Base-by-base conservation (phyloP, 2,329 filamentous ascomycete species). In the Aurifilum marmelostoma region DNA sequence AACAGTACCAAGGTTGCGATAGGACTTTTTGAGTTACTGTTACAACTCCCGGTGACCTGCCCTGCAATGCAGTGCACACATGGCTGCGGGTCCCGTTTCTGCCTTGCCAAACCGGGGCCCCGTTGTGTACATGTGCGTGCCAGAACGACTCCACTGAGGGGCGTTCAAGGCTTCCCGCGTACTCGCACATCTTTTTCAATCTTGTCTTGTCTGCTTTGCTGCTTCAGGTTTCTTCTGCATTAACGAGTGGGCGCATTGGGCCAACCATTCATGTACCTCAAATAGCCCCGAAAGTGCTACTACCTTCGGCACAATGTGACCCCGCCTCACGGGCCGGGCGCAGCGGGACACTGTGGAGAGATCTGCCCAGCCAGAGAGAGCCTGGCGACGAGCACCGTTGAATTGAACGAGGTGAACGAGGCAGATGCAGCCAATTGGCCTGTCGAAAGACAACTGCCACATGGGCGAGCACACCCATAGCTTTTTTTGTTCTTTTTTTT, bases 1-100 rank as follows among this genome's bases (percentile, higher is more conserved):
- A 70, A 70, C 69, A 39, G 29, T 50, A 54, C 60, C 58, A 66
- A 66, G 66, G 50, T 66, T 61, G 69, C 63, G 66, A 67, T 70
- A 60, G 69, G 41, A 47, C 41, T 47, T n/a, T 47, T 2, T 47
- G 34, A 34, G 34, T 34, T 67, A 58, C 37, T 70, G 43, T 58
- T 34, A 52, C 43, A 16, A 34, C 4, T 34, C 61, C 21, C 16
- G 27, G 52, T 54, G n/a, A 14, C 24, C 24, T 56, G 52, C 52
- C 6, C 52, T 56, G 52, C 52, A 56, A 56, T 56, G 52, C 52
- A 29, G 43, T 52, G 61, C 61, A 63, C 50, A 56, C 63, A 54
- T 56, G 63, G 63, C 63, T 65, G 63, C 63, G 47, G 47, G 52
- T 39, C 34, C 63, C 43, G 43, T 56, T 41, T 54, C 21, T 65